Conservation (phyloP, 1,139 yeast genomes). For the Suhomyces taliae region DNA sequence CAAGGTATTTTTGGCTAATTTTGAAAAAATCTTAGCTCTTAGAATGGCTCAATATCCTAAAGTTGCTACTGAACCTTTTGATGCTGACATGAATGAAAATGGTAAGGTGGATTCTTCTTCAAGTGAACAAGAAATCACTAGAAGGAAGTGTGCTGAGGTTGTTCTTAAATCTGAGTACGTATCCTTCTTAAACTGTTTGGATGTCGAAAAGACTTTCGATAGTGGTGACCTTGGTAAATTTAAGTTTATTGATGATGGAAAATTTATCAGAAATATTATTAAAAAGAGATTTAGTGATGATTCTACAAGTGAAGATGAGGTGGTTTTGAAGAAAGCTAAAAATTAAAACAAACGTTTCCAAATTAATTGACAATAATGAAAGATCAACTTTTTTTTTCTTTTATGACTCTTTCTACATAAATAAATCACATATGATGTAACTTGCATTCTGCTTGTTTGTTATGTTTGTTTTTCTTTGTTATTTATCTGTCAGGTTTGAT, state of each 20-base stretch:
- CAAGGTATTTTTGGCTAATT: conserved; percentile 29
- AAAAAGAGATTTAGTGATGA: conserved; percentile 47
- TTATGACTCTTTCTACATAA: background rate
- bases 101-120: background rate
- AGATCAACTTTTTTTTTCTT: background rate
- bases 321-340: conserved; percentile 8
- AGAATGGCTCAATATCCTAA: conserved; percentile 46
- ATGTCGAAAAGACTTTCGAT: conserved; percentile 29
- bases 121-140: conserved; percentile 1
- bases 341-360: background rate
- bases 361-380: background rate
- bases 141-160: conserved; percentile 48
- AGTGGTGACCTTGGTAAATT: conserved; percentile 25
- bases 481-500: no score
- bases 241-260: conserved; percentile 54
- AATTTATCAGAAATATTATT: conserved; percentile 54
- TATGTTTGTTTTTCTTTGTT: no score
- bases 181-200: conserved; percentile 45
- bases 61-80: conserved; percentile 25
- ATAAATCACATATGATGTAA: no score
- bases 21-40: conserved; percentile 29
- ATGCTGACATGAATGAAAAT: conserved; percentile 7
- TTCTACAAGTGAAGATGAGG: conserved; percentile 11
- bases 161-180: conserved; percentile 56
- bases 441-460: no score